These are phyloP conservation scores for Monascus ruber DNA, from an alignment of 2,329 filamentous ascomycete genomes.

Conservation along the genomic window DNA sequence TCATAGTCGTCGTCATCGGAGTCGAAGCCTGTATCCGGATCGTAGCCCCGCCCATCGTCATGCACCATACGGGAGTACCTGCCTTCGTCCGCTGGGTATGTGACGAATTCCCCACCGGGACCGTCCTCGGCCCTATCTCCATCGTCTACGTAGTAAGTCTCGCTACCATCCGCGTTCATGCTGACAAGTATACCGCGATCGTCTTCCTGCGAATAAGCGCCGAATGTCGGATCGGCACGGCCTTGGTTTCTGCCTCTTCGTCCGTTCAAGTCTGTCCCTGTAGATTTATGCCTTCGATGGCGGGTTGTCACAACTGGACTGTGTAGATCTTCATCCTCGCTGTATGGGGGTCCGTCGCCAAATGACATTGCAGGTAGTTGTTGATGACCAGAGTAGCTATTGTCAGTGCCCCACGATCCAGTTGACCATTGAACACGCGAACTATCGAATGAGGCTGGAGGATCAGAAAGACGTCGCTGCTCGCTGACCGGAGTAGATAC, in stretches of 20 bases:
- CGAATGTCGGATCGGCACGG: slow-evolving; percentile 27
- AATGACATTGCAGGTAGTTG: slow-evolving; percentile 75
- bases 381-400: slow-evolving; percentile 48
- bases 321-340: slow-evolving; percentile 88
- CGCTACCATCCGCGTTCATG: slow-evolving; percentile 57
- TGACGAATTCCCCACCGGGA: slow-evolving; percentile 68
- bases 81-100: slow-evolving; percentile 57
- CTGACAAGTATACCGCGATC: slow-evolving; percentile 58
- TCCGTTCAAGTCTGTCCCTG: slow-evolving; percentile 22
- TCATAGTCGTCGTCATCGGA: slow-evolving; percentile 45
- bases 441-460: slow-evolving; percentile 60
- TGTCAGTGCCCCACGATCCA: slow-evolving; percentile 33
- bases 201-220: slow-evolving; percentile 38
- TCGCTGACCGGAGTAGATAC: slow-evolving; percentile 79
- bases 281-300: slow-evolving; percentile 78
- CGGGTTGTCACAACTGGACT: slow-evolving; percentile 76
- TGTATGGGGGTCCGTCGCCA: slow-evolving; percentile 81
- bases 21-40: slow-evolving; percentile 20
- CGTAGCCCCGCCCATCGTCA: slow-evolving; percentile 30
- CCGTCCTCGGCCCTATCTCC: slow-evolving; percentile 53
- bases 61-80: slow-evolving; percentile 41
- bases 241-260: slow-evolving; percentile 39
- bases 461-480: slow-evolving; percentile 68
- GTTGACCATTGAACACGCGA: slow-evolving; percentile 48
- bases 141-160: slow-evolving; percentile 62